These are phyloP conservation scores for Trichosphaerium sp. DNA, from an alignment of 78 protist genomes.

Conservation along the genomic window DNA sequence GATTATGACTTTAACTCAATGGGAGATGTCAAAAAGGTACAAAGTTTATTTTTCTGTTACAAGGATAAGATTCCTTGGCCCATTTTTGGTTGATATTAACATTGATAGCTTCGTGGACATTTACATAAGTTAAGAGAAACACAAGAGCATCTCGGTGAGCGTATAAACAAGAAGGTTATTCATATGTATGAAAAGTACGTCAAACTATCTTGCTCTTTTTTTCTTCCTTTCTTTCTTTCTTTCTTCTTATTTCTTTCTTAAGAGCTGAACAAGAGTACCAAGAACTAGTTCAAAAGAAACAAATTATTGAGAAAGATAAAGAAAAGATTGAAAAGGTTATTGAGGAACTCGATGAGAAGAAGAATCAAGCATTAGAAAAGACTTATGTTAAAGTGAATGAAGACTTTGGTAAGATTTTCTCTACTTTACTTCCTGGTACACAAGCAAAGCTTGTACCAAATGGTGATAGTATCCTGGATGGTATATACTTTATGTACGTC, in stretches of 20 bases:
- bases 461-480: conserved; percentile 30
- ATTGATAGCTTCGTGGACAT: no score
- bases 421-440: conserved; percentile 89
- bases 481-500: conserved; percentile 28
- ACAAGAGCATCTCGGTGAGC: conserved; percentile 28
- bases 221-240: neutral
- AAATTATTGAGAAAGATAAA: conserved; percentile 79
- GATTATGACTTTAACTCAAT: no score
- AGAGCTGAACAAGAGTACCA: conserved; percentile 77
- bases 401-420: conserved; percentile 85
- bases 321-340: conserved; percentile 70
- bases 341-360: conserved; percentile 78
- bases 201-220: neutral
- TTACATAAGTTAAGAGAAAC: conserved; percentile 22
- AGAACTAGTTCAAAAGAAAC: conserved; percentile 72
- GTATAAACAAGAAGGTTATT: conserved; percentile 80
- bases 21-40: no score
- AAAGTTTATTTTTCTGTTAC: no score
- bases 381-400: conserved; percentile 75
- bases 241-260: neutral
- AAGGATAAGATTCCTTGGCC: no score
- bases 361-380: conserved; percentile 67
- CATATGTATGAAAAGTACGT: conserved; percentile 37
- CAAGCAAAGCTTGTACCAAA: conserved; percentile 50
- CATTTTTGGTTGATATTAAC: no score